These are phyloP conservation scores for Suhomyces bolitotheri DNA, from an alignment of 1,139 yeast species.

Conservation along the genomic window DNA sequence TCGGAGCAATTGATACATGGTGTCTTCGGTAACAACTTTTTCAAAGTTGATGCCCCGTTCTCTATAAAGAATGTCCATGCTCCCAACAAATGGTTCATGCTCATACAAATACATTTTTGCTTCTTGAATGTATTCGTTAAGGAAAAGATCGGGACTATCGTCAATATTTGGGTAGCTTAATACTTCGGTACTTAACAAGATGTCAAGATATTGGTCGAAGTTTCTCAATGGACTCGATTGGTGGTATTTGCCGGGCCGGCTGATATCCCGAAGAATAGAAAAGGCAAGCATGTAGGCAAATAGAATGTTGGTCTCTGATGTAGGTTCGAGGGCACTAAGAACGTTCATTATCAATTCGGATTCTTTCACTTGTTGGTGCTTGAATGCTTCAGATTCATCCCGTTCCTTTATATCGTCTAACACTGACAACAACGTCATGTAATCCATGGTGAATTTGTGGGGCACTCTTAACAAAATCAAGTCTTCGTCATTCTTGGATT, in stretches of 20 bases:
- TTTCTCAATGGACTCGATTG: constrained; percentile 14
- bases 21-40: constrained; percentile 23
- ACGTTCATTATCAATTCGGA: constrained; percentile 24
- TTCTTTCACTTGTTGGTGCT: constrained; percentile 9
- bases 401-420: constrained; percentile 24
- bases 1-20: constrained; percentile 43
- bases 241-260: constrained; percentile 10
- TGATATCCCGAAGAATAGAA: constrained; percentile 14
- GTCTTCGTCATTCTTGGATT: constrained; percentile 11
- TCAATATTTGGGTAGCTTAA: constrained; percentile 15
- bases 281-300: constrained; percentile 31
- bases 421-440: constrained; percentile 29
- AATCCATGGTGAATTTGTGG: constrained; percentile 28
- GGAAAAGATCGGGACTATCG: constrained; percentile 19
- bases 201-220: constrained; percentile 27
- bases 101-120: constrained; percentile 23
- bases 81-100: constrained; percentile 23
- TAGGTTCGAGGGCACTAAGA: constrained; percentile 24
- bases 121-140: constrained; percentile 18
- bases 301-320: constrained; percentile 34
- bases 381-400: constrained; percentile 10
- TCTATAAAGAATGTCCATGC: constrained; percentile 11
- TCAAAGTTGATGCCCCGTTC: constrained; percentile 15
- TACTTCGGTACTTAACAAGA: constrained; percentile 26
- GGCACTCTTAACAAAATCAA: constrained; percentile 17